Base-by-base conservation (phyloP, 1,139 yeast genomes). In the Nakaseomyces sp. region DNA sequence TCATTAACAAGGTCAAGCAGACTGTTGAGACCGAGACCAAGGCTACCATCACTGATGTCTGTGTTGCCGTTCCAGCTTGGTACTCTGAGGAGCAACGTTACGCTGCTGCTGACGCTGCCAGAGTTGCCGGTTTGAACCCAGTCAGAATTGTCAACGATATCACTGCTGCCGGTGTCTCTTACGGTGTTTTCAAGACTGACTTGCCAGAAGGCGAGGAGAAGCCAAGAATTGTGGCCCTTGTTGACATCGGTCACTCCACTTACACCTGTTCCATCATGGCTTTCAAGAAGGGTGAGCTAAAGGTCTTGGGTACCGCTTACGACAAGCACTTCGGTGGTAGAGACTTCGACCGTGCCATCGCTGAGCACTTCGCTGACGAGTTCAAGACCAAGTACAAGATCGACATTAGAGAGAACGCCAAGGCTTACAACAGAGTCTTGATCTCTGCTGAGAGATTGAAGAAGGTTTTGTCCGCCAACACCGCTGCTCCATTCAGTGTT, bases 251-350 rank as follows among this genome's bases (percentile, higher is more conserved):
- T 58, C 95, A 91, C 75, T 87, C 97, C 43, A 81, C 95, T 44
- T 89, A 79, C 76, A 88, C 94, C 57, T 94, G 93, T 54, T 73
- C 94, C 50, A 75, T 91, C 60, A 95, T 88, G 49, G 82, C 95
- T 48, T 81, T 91, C 70, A 88, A 87, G 77, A 88, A 81, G 72
- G 98, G 98, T 63, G 97, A 91, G 73, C 79, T 89, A 70, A 88
- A 87, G 73, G 77, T 91, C 47, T 73, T 91, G 61, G 95, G 95
- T 58, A 77, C 95, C 50, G 93, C 95, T 60, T 85, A 79, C 65
- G 96, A 89, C 72, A 86, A 87, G 71, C 88, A 87, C 72, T 91
- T 91, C 60, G 99, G 99, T 75, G 98, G 99, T 68, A 84, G 99
- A 72, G 87, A 88, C 66, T 81, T 93, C 51, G 98, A 91, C 70